Base-by-base conservation (phyloP, 768 basidiomycete genomes). In the Brasilioporus rufonigricans region DNA sequence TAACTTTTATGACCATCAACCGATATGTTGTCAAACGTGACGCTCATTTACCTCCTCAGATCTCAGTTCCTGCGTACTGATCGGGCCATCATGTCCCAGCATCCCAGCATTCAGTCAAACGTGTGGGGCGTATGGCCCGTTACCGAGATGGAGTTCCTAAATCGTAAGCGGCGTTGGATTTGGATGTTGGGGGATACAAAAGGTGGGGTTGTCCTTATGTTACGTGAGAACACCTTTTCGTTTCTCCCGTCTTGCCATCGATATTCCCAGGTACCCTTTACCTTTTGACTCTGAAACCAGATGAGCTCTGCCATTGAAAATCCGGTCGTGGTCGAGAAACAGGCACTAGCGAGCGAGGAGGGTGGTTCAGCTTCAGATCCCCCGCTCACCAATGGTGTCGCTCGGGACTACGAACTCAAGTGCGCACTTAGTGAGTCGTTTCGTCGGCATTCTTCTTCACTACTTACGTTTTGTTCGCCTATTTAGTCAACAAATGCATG, bases 401-500 rank as follows among this genome's bases (percentile, higher is more conserved):
- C 61, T 7, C 62, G 55, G 16, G 64, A 67, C 31, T 73, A 73
- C 24, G 70, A 73, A 46, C 63, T 72, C 46, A 73, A 73, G 45
- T 74, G 70, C 41, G 61, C 54, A 13, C 61, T 73, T 29, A 57
- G 73, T 73, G 40, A 57, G 68, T 54, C 5, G 6, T 21, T 40
- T 35, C 50, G 12, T 16, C 36, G 24, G 38, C 19, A 4, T 18
- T 14, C n/a, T 35, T 24, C 12, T 11, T 45, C 46, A 11, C 26
- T 2, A 1, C 18, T 52, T 38, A 40, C 29, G 5, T 36, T n/a
- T n/a, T n/a, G n/a, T n/a, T n/a, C n/a, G n/a, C 40, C 23, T 26
- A n/a, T 50, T 44, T 26, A 79, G 78, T 79, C 56, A 79, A 79
- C 61, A 69, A 70, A 53, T 76, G 75, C 58, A 57, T 79, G 63